Evolutionary conservation across 2,329 filamentous ascomycete species (phyloP), one percentile per base, ranked within the genome.

Genomic region (Colletotrichum euphorbiae): DNA sequence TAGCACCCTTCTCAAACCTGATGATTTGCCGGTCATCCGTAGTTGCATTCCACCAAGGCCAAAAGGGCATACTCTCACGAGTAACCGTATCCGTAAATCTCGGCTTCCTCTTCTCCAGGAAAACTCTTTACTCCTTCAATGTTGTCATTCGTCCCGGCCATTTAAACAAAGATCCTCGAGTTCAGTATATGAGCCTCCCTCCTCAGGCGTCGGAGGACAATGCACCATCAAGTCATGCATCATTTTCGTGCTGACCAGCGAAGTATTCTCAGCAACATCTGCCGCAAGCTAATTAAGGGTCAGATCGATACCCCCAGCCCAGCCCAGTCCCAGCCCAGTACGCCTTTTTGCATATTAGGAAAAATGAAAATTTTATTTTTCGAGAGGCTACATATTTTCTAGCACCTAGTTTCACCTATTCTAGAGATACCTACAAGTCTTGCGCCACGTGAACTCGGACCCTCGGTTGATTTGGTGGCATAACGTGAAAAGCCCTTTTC

Each of bases 121-220:
- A 93, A 93, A n/a, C 89, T 88, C 65, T 82, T 74, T 4, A 92
- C 86, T 2, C 90, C 91, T 75, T 93, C 91, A 24, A 84, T 84
- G 60, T 90, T 87, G 73, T 93, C 91, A n/a, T 69, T 69, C 12
- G 77, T 86, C 9, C 79, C 80, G 76, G 89, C 89, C 63, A 91
- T 69, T 71, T 89, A 86, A 73, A 85, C 85, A 62, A 91, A 82
- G n/a, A 91, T 76, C 71, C 81, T 83, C 71, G 85, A 89, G 78
- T 94, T 91, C 38, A 94, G 78, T 70, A 93, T 77, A 80, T 93
- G 91, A 60, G 91, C 87, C 54, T 83, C 89, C 87, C 54, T 83
- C 89, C 79, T 94, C 91, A 0, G 48, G 48, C n/a, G 48, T 51
- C 31, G 48, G 48, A 13, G 48, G 48, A 1, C 48, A 51, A 11